Evolutionary conservation across 164 flowering plant species (phyloP).

Genomic region (Saururus chinensis): DNA sequence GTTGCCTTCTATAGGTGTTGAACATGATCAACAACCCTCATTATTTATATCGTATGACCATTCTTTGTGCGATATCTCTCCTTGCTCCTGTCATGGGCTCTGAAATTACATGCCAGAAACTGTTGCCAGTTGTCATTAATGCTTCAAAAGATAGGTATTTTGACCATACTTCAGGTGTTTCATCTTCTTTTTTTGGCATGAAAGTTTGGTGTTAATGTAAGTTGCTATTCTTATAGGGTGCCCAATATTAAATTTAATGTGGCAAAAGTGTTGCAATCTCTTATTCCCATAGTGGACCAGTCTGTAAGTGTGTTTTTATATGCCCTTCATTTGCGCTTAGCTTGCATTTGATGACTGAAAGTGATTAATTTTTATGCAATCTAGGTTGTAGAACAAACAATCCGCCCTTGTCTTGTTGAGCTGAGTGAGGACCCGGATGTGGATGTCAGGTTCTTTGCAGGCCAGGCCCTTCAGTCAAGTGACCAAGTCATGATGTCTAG

Average conservation of each 20-base stretch:
- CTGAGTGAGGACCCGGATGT: constrained; percentile 91
- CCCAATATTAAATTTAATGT: constrained; percentile 94
- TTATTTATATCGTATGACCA: constrained; percentile 80
- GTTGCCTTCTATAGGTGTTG: constrained; percentile 39
- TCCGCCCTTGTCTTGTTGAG: constrained; percentile 74
- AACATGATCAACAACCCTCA: constrained; percentile 81
- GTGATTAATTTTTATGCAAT: neutral
- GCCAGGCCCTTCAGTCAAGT: constrained; percentile 69
- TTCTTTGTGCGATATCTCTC: constrained; percentile 69
- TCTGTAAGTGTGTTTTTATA: constrained; percentile 37
- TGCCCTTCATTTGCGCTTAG: neutral
- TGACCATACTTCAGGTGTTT: neutral
- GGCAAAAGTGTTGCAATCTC: constrained; percentile 91
- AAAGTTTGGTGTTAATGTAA: neutral
- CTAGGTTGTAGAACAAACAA: constrained; percentile 80
- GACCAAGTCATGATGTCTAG: constrained; percentile 74
- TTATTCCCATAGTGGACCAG: constrained; percentile 73
- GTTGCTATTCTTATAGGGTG: constrained; percentile 32
- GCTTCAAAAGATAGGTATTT: constrained; percentile 79
- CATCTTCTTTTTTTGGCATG: neutral
- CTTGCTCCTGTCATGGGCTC: constrained; percentile 96
- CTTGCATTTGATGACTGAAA: neutral
- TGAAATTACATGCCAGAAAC: constrained; percentile 78
- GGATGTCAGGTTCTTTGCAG: constrained; percentile 80
- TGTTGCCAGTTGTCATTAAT: constrained; percentile 61